Percentiles rank a stretch among this genome's conserved stretches.
phyloP scores from a whole-genome alignment of 768 basidiomycete genomes.

The Suillus tomentosus region DNA sequence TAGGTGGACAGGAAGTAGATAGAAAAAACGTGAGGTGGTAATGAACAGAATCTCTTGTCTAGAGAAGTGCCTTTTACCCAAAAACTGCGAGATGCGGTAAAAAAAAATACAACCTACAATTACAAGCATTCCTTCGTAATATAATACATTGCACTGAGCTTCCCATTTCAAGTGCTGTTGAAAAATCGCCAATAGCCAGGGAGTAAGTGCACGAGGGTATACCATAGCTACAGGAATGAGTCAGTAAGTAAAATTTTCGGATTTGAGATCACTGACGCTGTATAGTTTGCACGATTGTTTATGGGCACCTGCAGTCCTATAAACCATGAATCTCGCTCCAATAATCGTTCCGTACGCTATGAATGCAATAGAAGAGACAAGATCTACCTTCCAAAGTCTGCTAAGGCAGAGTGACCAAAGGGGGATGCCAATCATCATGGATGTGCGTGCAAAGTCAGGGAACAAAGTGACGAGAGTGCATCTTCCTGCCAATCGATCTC shows the following conservation, averaged over 20 bases:
- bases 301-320: conserved; percentile 4
- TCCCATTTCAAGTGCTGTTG: conserved; percentile 2
- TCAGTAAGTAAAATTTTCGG: not conserved
- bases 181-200: conserved; percentile 16
- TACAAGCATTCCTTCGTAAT: no score
- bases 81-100: no score
- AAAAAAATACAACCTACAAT: no score
- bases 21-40: no score
- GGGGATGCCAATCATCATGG: conserved; percentile 10
- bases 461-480: conserved; percentile 39
- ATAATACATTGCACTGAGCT: not conserved
- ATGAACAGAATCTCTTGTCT: no score
- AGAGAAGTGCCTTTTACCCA: no score
- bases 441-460: conserved; percentile 21
- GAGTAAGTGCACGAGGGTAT: conserved; percentile 10
- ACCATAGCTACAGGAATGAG: conserved; percentile 5
- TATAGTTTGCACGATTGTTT: conserved; percentile 10
- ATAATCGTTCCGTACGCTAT: not conserved
- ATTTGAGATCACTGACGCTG: conserved; percentile 1
- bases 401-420: conserved; percentile 11
- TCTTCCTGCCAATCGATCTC: conserved; percentile 35
- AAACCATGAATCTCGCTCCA: conserved; percentile 3
- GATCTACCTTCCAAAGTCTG: conserved; percentile 10
- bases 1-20: no score
- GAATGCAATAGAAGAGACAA: not conserved